These are phyloP conservation scores for Rossbeevera mucosa DNA, from an alignment of 768 basidiomycete genomes.

Conservation along the genomic window DNA sequence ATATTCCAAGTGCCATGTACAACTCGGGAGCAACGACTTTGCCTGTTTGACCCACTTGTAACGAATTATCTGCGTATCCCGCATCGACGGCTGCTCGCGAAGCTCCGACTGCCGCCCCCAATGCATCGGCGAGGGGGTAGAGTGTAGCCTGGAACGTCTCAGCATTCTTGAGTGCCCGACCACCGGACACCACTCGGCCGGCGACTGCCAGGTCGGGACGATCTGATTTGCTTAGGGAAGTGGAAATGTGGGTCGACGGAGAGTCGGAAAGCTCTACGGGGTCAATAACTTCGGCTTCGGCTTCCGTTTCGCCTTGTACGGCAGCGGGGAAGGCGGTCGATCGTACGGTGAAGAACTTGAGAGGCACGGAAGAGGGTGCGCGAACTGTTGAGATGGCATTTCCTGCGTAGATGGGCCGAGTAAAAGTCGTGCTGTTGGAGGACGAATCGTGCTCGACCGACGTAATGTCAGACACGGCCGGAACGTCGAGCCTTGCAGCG, in stretches of 20 bases:
- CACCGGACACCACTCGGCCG: conserved; percentile 87
- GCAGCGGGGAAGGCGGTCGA: conserved; percentile 84
- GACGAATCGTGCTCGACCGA: conserved; percentile 69
- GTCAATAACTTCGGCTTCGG: conserved; percentile 57
- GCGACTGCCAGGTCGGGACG: conserved; percentile 90
- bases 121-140: conserved; percentile 86
- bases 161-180: conserved; percentile 89
- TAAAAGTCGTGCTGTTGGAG: conserved; percentile 77
- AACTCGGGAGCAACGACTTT: conserved; percentile 97
- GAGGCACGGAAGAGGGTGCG: conserved; percentile 64
- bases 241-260: conserved; percentile 58
- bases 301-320: conserved; percentile 43
- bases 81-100: conserved; percentile 97
- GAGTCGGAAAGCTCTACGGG: conserved; percentile 55
- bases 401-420: conserved; percentile 95
- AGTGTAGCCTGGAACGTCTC: conserved; percentile 86
- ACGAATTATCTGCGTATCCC: conserved; percentile 94
- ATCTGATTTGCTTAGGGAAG: conserved; percentile 81
- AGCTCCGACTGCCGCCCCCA: conserved; percentile 97
- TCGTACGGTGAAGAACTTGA: conserved; percentile 95
- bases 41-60: conserved; percentile 99
- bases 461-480: conserved; percentile 88
- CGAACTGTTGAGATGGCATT: conserved; percentile 94
- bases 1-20: conserved; percentile 95
- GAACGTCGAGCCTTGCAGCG: conserved; percentile 82